Percentiles rank a stretch among this genome's conserved stretches.
phyloP scores from a whole-genome alignment of 139 green algal species.

The Coelastrella sp. region DNA sequence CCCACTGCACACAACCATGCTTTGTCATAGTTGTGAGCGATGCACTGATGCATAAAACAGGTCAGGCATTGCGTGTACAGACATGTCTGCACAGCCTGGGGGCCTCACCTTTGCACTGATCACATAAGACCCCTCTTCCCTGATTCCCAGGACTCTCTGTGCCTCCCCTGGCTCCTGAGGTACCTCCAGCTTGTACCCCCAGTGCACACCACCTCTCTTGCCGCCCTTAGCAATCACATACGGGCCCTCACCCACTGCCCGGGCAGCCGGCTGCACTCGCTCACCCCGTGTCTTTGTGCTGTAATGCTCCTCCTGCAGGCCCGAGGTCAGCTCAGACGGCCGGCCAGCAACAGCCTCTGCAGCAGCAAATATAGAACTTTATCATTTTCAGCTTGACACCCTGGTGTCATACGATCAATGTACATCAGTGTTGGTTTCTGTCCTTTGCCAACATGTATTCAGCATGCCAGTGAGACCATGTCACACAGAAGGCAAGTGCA shows the following conservation, averaged over 20 bases:
- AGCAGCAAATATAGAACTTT: neutral
- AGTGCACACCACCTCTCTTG: neutral
- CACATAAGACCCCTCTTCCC: constrained; percentile 33
- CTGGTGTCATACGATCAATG: neutral
- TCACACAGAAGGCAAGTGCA: neutral
- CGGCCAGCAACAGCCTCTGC: constrained; percentile 6
- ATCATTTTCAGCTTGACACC: neutral
- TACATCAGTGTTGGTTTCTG: too few relatives aligned
- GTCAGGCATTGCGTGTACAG: neutral
- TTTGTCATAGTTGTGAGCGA: neutral
- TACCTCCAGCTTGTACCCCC: constrained; percentile 38
- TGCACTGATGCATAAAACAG: too few relatives aligned
- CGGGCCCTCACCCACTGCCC: constrained; percentile 1
- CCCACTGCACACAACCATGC: neutral
- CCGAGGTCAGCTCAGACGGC: constrained; percentile 11
- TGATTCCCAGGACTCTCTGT: constrained; percentile 34
- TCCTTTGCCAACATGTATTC: too few relatives aligned
- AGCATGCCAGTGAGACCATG: too few relatives aligned
- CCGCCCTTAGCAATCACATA: constrained; percentile 42
- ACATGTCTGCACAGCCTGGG: neutral
- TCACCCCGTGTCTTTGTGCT: constrained; percentile 37
- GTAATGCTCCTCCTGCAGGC: neutral
- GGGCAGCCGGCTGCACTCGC: constrained; percentile 31
- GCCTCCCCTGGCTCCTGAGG: constrained; percentile 13
- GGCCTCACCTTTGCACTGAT: constrained; percentile 35